Base-by-base conservation (phyloP, 75 land plant species). In the Ceratopteris richardii region DNA sequence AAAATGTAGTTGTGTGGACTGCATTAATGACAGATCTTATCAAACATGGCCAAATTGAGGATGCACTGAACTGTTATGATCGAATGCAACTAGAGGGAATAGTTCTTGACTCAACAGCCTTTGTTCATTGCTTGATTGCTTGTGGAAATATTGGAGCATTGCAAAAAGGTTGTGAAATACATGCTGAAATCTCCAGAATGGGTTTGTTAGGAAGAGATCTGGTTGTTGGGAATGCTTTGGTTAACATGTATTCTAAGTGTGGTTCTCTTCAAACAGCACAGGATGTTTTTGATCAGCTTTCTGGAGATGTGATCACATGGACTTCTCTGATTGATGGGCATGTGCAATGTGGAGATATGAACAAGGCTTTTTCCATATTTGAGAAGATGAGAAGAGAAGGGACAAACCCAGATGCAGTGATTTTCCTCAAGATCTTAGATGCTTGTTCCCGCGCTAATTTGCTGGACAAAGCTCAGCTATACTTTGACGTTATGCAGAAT, bases 381-480 rank as follows among this genome's bases (percentile, higher is more conserved):
- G 37, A 33, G 17, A 73, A 76, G 17, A 73, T 81, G 80, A 52
- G 68, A 0, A 54, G 56, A 14, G 47, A 54, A 37, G 77, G 84
- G 0, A 6, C 68, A 4, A 54, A 33, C 25, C 77, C 80, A 10
- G 77, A 81, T 55, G 74, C 69, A 44, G 68, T 60, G 22, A 46
- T 60, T 29, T 77, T 63, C 56, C 69, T 73, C 6, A 62, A 79
- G 30, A 67, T 81, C 5, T 25, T 81, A 19, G 66, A 60, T 56
- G 84, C 84, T 12, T 81, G 84, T 31, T 58, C 67, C 26, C 73
- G 67, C 56, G 62, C 72, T 11, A 75, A 74, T 6, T 52, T 77
- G 19, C 51, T 71, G 0, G 54, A 74, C 11, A 72, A 77, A 31
- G 85, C 75, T 9, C 44, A 67, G 2, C 54, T 51, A 1, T 67